Base-by-base conservation (phyloP, 805 yeast genomes). In the Zygosaccharomyces bisporus region DNA sequence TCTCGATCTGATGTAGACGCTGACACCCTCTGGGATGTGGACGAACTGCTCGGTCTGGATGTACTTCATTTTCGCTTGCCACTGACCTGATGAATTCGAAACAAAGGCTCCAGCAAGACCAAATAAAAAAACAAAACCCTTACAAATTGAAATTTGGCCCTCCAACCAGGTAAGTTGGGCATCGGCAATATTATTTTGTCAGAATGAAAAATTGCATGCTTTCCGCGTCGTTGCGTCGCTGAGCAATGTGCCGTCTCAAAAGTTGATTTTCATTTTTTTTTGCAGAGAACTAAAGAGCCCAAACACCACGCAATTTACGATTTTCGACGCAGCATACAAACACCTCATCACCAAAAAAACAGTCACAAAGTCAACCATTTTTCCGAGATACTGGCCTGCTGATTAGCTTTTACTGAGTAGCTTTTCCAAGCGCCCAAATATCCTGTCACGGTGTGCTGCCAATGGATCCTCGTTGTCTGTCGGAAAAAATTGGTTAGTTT, bases 1-100 rank as follows among this genome's bases (percentile, higher is more conserved):
- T 79, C 99, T 87, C 72, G 98, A 80, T 74, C 88, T 86, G 82
- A 93, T 90, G 70, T 75, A 74, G 63, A 93, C 86, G 63, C 83
- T 77, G 57, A 93, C 99, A 68, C 86, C 96, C 74, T 86, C 95
- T 75, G 99, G 98, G 72, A 81, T 67, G 46, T 79, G 84, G 68
- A 87, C 77, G 69, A 72, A 67, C 77, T 86, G 93, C 70, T 86
- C 95, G 55, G 93, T 82, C 73, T 81, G 85, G 66, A 86, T 79
- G 86, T 79, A 84, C 78, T 86, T 86, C 95, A 81, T 80, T 67
- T 33, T 46, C 43, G 20, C 21, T 25, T 37, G 35, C 24, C 36
- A 24, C 36, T 23, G 37, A 33, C 38, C 37, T 21, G 12, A 23
- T 32, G 29, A 19, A 35, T 19, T 25, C 20, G 24, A 16, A 25